Base-by-base conservation (phyloP, 2,329 filamentous ascomycete genomes). In the Rutstroemia sp. region DNA sequence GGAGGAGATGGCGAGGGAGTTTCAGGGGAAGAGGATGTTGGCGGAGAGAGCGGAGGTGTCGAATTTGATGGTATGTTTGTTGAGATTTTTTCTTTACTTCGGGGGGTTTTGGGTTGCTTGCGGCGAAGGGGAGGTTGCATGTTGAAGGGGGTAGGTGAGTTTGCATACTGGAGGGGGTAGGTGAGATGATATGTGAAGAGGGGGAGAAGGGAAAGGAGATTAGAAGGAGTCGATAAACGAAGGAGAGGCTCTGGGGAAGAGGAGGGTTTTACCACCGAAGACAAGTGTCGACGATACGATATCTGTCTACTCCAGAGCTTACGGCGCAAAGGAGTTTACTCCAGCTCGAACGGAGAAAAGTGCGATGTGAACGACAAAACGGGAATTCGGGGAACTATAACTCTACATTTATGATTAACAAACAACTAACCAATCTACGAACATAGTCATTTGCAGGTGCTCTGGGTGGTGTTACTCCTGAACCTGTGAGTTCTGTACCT, bases 11-110 rank as follows among this genome's bases (percentile, higher is more conserved):
- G 21, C 8, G 44, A 23, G 19, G 19, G 44, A 46, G 23, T 46
- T 46, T 46, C 44, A 46, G 25, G 30, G 50, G 17, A 37, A 7
- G 2, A 17, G 41, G 9, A 30, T 54, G 25, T 25, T 39, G 37
- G 45, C 19, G 52, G 37, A 54, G 52, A 14, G 23, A 23, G 19
- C 19, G 23, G 45, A 46, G n/a, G 27, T 54, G 30, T 39, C 23
- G 46, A 54, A 54, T 54, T 54, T 54, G 17, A 46, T 48, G 52
- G 52, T 54, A 19, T 19, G 37, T 54, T 42, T 42, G 16, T 42
- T 16, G 16, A 23, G 17, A n/a, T 50, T 25, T 19, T 19, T 19
- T 19, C 19, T 17, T 45, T 19, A 14, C 16, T 8, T 17, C 9
- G 9, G 16, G 19, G 19, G 42, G 42, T 45, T 14, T 45, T 45